Evolutionary conservation across 1,284 basidiomycete species (phyloP).

Genomic region (Rhodotorula sp.): DNA sequence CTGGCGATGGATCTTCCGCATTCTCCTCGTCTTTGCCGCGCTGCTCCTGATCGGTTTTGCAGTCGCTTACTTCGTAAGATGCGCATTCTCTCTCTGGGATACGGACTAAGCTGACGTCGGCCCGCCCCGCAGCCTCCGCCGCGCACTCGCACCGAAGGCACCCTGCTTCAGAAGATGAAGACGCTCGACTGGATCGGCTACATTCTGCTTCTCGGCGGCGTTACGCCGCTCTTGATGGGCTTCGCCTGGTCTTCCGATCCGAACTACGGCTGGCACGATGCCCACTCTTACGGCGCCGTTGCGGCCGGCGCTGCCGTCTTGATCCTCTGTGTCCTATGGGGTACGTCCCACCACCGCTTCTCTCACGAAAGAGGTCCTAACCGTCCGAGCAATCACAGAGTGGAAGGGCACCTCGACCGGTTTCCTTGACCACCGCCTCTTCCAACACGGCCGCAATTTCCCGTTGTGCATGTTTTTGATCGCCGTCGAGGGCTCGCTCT

Average conservation of each 20-base stretch:
- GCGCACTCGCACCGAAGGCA: neutral
- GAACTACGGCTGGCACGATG: constrained; percentile 7
- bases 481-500: constrained; percentile 27
- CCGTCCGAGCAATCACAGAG: neutral
- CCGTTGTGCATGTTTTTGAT: constrained; percentile 15
- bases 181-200: constrained; percentile 17
- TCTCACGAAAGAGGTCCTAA: no score
- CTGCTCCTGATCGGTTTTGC: constrained; percentile 13
- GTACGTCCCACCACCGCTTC: neutral
- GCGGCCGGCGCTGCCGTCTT: constrained; percentile 12
- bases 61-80: constrained; percentile 1
- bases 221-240: constrained; percentile 14
- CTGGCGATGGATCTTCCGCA: constrained; percentile 22
- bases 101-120: neutral
- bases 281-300: constrained; percentile 7
- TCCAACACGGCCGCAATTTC: constrained; percentile 21
- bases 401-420: constrained; percentile 24
- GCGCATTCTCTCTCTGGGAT: neutral
- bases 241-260: constrained; percentile 12
- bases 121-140: constrained; percentile 9
- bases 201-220: constrained; percentile 7
- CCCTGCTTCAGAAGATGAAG: constrained; percentile 1
- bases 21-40: constrained; percentile 1
- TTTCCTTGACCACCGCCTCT: constrained; percentile 30
- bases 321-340: constrained; percentile 12